Evolutionary conservation across 2,329 filamentous ascomycete species (phyloP).

Genomic region (Dryadomyces quercivorus): DNA sequence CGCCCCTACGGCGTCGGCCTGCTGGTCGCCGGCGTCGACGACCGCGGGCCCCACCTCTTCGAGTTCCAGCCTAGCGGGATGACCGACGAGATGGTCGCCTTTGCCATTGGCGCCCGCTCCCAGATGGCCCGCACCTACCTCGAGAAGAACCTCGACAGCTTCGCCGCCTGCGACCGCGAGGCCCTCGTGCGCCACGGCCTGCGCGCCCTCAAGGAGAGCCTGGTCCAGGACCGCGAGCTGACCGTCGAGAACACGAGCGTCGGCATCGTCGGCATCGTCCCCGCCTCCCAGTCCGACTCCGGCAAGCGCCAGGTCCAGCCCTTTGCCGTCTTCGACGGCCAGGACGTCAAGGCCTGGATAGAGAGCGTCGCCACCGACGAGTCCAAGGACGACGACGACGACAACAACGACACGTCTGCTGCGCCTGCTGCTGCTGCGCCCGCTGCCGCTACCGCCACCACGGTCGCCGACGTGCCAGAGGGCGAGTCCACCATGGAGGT

Average conservation of each 20-base stretch:
- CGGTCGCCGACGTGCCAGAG: constrained; percentile 21
- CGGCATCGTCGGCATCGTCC: constrained; percentile 63
- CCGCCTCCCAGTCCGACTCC: constrained; percentile 36
- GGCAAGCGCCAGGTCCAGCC: constrained; percentile 53
- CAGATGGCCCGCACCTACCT: constrained; percentile 98
- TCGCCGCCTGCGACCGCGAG: constrained; percentile 64
- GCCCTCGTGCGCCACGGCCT: constrained; percentile 86
- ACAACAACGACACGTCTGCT: constrained; percentile 25
- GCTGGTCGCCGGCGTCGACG: constrained; percentile 86
- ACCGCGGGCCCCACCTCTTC: constrained; percentile 87
- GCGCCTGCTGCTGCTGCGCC: constrained; percentile 22
- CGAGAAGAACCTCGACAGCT: constrained; percentile 79
- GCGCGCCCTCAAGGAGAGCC: constrained; percentile 82
- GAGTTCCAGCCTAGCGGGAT: constrained; percentile 96
- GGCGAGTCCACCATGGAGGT: constrained; percentile 27
- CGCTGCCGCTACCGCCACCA: constrained; percentile 28
- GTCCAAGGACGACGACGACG: constrained; percentile 30
- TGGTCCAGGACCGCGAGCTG: constrained; percentile 94
- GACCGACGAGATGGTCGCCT: constrained; percentile 94
- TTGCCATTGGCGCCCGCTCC: constrained; percentile 87
- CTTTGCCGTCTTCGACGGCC: constrained; percentile 85
- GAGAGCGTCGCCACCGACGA: constrained; percentile 54
- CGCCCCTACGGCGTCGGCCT: constrained; percentile 92
- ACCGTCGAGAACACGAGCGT: constrained; percentile 95
- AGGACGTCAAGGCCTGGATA: constrained; percentile 75